These are phyloP conservation scores for Populus pruinosa DNA, from an alignment of 345 rosid species.

Conservation along the genomic window DNA sequence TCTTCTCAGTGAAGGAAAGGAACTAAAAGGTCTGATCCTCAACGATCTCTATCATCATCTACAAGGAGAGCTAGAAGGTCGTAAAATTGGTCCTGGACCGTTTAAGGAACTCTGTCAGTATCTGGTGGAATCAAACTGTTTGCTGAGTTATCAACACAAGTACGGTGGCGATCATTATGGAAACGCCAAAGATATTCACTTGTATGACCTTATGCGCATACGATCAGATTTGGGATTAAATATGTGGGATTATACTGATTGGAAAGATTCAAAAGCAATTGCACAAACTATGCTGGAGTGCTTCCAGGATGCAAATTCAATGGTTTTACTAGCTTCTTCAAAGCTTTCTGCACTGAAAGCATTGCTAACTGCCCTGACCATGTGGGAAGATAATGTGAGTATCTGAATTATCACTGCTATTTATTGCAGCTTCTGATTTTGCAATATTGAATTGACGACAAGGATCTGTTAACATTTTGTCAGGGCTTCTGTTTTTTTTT, in stretches of 20 bases:
- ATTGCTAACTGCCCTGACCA: constrained; percentile 50
- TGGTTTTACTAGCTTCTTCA: constrained; percentile 59
- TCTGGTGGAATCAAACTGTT: constrained; percentile 53
- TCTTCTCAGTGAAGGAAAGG: constrained; percentile 66
- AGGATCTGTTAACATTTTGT: not conserved
- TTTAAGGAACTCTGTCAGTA: constrained; percentile 77
- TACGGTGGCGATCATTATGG: constrained; percentile 23
- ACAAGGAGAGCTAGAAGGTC: constrained; percentile 88
- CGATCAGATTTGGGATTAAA: constrained; percentile 54
- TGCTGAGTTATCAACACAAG: constrained; percentile 48
- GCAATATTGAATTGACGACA: constrained; percentile 1
- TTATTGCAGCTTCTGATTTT: not conserved
- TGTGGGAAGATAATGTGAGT: constrained; percentile 68
- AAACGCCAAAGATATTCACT: constrained; percentile 25
- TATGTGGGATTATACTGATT: constrained; percentile 73
- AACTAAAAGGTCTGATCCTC: constrained; percentile 58
- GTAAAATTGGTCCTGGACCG: constrained; percentile 71
- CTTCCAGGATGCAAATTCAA: constrained; percentile 63
- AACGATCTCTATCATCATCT: constrained; percentile 76
- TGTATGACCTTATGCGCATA: constrained; percentile 51
- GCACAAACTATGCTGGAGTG: constrained; percentile 59
- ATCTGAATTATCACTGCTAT: constrained; percentile 18
- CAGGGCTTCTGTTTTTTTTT: not conserved
- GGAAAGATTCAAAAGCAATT: constrained; percentile 62
- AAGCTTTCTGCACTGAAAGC: constrained; percentile 64